These are phyloP conservation scores for Paspalum notatum DNA, from an alignment of 176 grass and related monocot genomes.

Conservation along the genomic window DNA sequence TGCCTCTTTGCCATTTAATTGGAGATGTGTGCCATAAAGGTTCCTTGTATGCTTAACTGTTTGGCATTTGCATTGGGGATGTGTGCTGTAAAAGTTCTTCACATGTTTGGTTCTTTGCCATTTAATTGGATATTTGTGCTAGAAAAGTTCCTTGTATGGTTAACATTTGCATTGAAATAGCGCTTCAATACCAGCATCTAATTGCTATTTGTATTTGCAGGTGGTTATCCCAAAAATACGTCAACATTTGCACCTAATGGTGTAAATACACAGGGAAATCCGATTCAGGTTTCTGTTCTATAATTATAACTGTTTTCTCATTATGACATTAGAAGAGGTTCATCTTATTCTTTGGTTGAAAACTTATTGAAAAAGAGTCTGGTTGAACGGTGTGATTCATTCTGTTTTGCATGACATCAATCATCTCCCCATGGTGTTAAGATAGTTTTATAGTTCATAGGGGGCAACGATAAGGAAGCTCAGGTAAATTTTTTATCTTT, in stretches of 20 bases:
- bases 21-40: not conserved
- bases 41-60: not conserved
- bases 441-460: constrained; percentile 20
- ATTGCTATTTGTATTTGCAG: constrained; percentile 52
- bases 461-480: constrained; percentile 5
- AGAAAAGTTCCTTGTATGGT: not conserved
- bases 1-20: not conserved
- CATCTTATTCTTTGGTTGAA: constrained; percentile 28
- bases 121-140: not conserved
- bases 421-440: constrained; percentile 13
- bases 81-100: constrained; percentile 25
- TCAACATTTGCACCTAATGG: constrained; percentile 60
- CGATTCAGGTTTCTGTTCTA: constrained; percentile 71
- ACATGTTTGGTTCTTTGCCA: not conserved
- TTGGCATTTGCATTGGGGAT: constrained; percentile 33
- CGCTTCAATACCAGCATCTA: constrained; percentile 32
- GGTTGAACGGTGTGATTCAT: constrained; percentile 16
- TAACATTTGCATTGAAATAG: constrained; percentile 16
- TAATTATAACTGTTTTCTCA: constrained; percentile 1
- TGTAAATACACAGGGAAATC: constrained; percentile 58
- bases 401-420: constrained; percentile 7
- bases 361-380: constrained; percentile 13
- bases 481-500: not conserved
- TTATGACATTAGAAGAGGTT: constrained; percentile 29
- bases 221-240: constrained; percentile 63